Evolutionary conservation across 768 basidiomycete genomes (phyloP).

Genomic region (Podaxis rugospora): DNA sequence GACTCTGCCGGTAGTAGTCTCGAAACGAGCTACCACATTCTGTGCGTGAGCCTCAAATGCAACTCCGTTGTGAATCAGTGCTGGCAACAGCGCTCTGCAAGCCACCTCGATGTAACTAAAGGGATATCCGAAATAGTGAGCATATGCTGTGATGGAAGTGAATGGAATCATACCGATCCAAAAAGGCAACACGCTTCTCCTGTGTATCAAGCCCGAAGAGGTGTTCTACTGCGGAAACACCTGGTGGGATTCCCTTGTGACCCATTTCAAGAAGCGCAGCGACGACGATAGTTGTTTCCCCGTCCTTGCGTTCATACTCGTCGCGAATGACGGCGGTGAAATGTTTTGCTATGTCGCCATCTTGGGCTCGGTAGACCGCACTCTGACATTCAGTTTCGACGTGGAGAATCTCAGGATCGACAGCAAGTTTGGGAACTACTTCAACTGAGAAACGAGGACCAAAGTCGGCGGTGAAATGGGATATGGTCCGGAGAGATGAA

Average conservation of each 20-base stretch:
- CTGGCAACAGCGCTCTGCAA: slow-evolving; percentile 47
- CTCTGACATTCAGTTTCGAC: slow-evolving; percentile 48
- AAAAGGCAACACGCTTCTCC: slow-evolving; percentile 40
- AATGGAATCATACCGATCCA: slow-evolving; percentile 34
- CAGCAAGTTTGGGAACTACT: slow-evolving; percentile 42
- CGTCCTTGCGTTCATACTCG: slow-evolving; percentile 31
- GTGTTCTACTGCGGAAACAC: slow-evolving; percentile 43
- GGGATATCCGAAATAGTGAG: not conserved
- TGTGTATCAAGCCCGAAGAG: slow-evolving; percentile 41
- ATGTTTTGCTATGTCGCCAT: slow-evolving; percentile 48
- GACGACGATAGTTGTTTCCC: slow-evolving; percentile 43
- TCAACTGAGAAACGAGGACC: slow-evolving; percentile 52
- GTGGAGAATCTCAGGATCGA: slow-evolving; percentile 36
- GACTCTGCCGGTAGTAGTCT: slow-evolving; percentile 34
- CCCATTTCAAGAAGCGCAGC: slow-evolving; percentile 51
- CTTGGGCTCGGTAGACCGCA: slow-evolving; percentile 36
- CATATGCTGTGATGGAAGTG: not conserved
- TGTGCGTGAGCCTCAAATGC: slow-evolving; percentile 62
- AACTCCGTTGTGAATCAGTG: slow-evolving; percentile 50
- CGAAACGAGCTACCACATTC: slow-evolving; percentile 47
- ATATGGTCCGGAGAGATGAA: slow-evolving; percentile 53
- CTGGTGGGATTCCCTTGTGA: slow-evolving; percentile 35
- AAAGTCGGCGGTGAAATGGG: slow-evolving; percentile 54
- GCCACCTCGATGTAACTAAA: slow-evolving; percentile 47
- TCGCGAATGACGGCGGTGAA: slow-evolving; percentile 46